A percentile compares a stretch with the other conserved stretches of the same genome.
These are phyloP conservation scores for Naganishia cerealis DNA, from an alignment of 1,284 basidiomycete species.

Conservation along the genomic window DNA sequence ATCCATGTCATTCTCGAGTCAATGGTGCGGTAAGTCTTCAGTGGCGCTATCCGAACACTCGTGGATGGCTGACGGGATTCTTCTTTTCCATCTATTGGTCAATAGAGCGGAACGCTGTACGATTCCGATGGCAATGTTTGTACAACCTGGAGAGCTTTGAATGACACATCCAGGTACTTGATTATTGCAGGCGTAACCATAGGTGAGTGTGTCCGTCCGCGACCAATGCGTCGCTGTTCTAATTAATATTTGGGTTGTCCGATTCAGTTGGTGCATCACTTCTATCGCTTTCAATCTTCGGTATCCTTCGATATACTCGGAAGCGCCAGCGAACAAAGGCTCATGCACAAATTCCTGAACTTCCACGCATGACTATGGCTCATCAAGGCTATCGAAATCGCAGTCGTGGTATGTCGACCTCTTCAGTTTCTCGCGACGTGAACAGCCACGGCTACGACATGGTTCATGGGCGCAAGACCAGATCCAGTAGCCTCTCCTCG, in stretches of 20 bases:
- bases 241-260: too few relatives aligned
- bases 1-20: conserved; percentile 11
- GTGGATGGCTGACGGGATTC: neutral
- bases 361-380: conserved; percentile 1
- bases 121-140: conserved; percentile 19
- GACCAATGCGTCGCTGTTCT: neutral
- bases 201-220: neutral
- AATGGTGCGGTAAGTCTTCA: neutral
- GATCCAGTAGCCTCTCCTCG: conserved; percentile 5
- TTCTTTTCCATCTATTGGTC: neutral
- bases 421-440: neutral
- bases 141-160: neutral
- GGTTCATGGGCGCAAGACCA: neutral
- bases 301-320: conserved; percentile 9
- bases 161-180: neutral
- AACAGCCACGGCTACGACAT: neutral
- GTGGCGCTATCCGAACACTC: neutral
- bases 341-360: neutral
- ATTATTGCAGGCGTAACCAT: conserved; percentile 6
- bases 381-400: neutral
- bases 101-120: neutral
- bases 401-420: neutral
- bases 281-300: neutral
- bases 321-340: neutral
- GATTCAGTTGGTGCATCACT: neutral